phyloP scores from a whole-genome alignment of 192 early-diverging fungal genomes.

The Gryganskiella cystojenkinii region DNA sequence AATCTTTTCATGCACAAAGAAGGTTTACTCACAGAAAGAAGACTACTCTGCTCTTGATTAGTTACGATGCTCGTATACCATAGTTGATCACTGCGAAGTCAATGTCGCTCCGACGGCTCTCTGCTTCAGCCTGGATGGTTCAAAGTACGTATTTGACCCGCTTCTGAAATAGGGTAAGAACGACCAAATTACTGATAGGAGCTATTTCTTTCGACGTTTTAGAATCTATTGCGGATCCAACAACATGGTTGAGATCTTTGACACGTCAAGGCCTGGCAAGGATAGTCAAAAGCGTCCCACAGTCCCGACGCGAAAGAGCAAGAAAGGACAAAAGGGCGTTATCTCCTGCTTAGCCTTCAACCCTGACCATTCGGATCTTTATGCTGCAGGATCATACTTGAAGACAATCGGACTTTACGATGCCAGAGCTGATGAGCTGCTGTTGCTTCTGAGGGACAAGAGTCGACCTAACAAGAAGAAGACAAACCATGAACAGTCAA shows the following conservation, averaged over 20 bases:
- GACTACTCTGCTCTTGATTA: conserved; percentile 8
- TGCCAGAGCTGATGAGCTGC: conserved; percentile 61
- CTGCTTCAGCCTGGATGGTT: conserved; percentile 74
- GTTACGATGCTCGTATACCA: conserved; percentile 74
- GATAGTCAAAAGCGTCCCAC: conserved; percentile 60
- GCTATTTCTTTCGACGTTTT: background rate
- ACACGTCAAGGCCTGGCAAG: conserved; percentile 71
- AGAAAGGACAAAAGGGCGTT: conserved; percentile 80
- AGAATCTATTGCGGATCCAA: conserved; percentile 79
- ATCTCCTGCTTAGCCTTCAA: conserved; percentile 80
- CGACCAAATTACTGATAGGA: background rate
- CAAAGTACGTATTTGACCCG: conserved; percentile 50
- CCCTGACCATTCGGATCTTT: conserved; percentile 70
- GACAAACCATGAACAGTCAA: background rate
- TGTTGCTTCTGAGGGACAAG: conserved; percentile 57
- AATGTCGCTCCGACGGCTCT: conserved; percentile 74
- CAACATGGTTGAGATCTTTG: conserved; percentile 76
- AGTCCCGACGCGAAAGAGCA: conserved; percentile 70
- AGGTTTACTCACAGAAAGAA: background rate
- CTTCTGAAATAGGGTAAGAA: background rate
- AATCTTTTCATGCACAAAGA: too few relatives aligned
- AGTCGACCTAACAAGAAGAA: conserved; percentile 55
- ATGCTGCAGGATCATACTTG: conserved; percentile 79
- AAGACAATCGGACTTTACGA: conserved; percentile 77
- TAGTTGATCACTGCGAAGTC: conserved; percentile 71